Base-by-base conservation (phyloP, 2,329 filamentous ascomycete genomes). In the Cladophialophora chaetospira region DNA sequence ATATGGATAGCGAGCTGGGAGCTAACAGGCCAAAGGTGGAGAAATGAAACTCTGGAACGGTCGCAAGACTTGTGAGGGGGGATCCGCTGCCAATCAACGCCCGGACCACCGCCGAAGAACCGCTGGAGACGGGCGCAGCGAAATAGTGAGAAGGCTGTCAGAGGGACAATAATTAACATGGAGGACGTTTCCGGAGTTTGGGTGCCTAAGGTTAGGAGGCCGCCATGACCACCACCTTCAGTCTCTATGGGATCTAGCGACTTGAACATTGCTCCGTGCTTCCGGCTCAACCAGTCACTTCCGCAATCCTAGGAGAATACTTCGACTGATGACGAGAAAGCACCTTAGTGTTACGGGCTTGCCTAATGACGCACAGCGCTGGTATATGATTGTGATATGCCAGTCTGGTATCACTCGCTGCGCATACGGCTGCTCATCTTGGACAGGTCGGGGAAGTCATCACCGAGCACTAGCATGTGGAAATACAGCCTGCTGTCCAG, bases 1-100 rank as follows among this genome's bases (percentile, higher is more conserved):
- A 44, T 26, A 38, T 42, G 23, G 25, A 51, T 26, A 17, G 36
- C 48, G 48, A 51, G 48, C 48, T 40, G 28, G 48, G 11, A 51
- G 48, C 48, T 51, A 40, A 36, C 33, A 26, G 38, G n/a, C 15
- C 50, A 31, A 58, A 40, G 55, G 50, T 49, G 44, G 50, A 53
- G 50, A 28, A 54, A 38, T 33, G 43, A 28, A 19, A 35, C 42
- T 9, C 36, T 28, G 40, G 38, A 52, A 40, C 10, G 33, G 31
- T 23, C 28, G 29, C 28, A 19, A 19, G 13, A 17, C 33, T 50
- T 31, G 13, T 29, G 47, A 38, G 42, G 28, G 38, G 19, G 47
- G 26, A 31, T 15, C 36, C 29, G 35, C 23, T 38, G 35, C 48
- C 48, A 51, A 51, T 51, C 48, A 26, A 23, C 23, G 9, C 10